Conservation (phyloP, 1,284 basidiomycete genomes). For the Marasmius sp. region DNA sequence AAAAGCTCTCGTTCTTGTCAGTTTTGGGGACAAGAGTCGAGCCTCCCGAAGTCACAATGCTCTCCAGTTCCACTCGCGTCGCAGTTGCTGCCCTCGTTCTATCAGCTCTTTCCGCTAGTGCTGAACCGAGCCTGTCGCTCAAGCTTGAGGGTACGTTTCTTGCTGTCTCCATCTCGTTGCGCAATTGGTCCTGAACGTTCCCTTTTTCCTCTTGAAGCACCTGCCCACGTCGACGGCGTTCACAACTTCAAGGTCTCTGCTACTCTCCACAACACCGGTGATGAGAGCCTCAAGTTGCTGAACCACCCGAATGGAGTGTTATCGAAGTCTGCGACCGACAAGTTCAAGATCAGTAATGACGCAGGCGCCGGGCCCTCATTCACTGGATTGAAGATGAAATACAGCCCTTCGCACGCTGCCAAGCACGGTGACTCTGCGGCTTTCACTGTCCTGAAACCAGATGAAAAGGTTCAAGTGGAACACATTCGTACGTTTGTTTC, state of each 20-base stretch:
- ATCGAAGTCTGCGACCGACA: conserved; percentile 34
- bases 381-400: conserved; percentile 35
- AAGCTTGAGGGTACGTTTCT: too few relatives aligned
- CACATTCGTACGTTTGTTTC: conserved; percentile 33
- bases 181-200: too few relatives aligned
- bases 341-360: conserved; percentile 34
- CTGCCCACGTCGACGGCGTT: conserved; percentile 32
- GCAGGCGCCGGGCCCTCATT: conserved; percentile 33
- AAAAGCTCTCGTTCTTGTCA: too few relatives aligned
- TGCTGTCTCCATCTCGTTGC: too few relatives aligned
- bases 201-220: conserved; percentile 18
- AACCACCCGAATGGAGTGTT: conserved; percentile 38
- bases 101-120: too few relatives aligned
- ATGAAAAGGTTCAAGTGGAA: conserved; percentile 33
- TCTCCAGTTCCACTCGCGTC: too few relatives aligned
- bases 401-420: conserved; percentile 23
- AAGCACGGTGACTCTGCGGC: conserved; percentile 4
- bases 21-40: too few relatives aligned
- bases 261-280: conserved; percentile 42
- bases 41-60: too few relatives aligned
- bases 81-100: too few relatives aligned
- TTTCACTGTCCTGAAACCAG: conserved; percentile 40
- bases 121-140: too few relatives aligned
- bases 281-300: conserved; percentile 39
- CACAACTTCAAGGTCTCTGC: conserved; percentile 37